A percentile compares a stretch with the other conserved stretches of the same genome.
Conservation (phyloP, 345 rosid species). For the Murraya paniculata region DNA sequence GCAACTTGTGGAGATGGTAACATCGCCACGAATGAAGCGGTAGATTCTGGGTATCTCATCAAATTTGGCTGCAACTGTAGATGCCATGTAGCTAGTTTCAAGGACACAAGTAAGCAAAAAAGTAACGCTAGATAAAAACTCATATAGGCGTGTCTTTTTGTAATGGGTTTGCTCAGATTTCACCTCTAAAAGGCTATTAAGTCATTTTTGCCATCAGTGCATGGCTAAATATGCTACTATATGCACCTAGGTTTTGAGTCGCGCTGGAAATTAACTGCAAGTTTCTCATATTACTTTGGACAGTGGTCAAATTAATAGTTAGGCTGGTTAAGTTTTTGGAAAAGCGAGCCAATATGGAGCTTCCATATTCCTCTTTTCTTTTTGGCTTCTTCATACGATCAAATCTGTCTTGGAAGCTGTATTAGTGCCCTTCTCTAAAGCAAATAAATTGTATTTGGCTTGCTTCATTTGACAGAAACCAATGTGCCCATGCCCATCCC, state of each 20-base stretch:
- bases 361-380: neutral
- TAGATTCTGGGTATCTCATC: constrained; percentile 11
- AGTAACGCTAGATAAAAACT: neutral
- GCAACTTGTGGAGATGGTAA: neutral
- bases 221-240: neutral
- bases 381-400: constrained; percentile 1
- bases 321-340: neutral
- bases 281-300: neutral
- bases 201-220: neutral
- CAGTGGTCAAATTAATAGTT: neutral
- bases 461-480: constrained; percentile 23
- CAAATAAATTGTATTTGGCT: constrained; percentile 2
- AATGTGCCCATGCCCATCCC: constrained; percentile 16
- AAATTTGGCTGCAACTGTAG: neutral
- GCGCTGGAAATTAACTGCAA: neutral
- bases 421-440: constrained; percentile 4
- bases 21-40: neutral
- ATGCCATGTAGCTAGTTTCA: neutral
- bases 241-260: neutral
- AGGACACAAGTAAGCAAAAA: neutral
- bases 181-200: neutral
- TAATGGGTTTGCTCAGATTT: neutral
- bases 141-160: neutral
- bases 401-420: constrained; percentile 6
- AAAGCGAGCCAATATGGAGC: neutral